phyloP scores from a whole-genome alignment of 106 monocot genomes.

The Allium fistulosum region DNA sequence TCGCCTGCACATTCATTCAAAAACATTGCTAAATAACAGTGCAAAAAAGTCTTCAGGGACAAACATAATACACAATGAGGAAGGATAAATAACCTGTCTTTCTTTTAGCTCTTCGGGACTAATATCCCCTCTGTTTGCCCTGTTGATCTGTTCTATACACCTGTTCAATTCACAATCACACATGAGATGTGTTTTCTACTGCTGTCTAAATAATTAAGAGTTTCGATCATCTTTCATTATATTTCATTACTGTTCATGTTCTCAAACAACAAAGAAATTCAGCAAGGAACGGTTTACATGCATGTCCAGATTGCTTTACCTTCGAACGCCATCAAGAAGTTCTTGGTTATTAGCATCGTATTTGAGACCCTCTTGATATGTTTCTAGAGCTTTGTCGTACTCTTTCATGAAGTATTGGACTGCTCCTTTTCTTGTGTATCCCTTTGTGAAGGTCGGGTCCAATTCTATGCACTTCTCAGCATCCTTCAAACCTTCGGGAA shows the following conservation, averaged over 20 bases:
- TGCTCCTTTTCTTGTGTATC: constrained; percentile 90
- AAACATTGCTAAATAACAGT: neutral
- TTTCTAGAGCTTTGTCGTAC: constrained; percentile 85
- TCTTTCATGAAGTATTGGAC: constrained; percentile 97
- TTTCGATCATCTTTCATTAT: neutral
- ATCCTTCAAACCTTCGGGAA: constrained; percentile 93
- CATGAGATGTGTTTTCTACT: neutral
- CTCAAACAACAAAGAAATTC: neutral
- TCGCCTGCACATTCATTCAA: constrained; percentile 1
- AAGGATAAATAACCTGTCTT: constrained; percentile 54
- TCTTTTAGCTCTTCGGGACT: constrained; percentile 90
- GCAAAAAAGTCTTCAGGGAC: neutral
- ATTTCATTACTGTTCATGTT: neutral
- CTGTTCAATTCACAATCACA: neutral
- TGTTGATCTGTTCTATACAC: constrained; percentile 80
- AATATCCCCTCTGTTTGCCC: constrained; percentile 80
- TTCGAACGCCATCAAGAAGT: constrained; percentile 70
- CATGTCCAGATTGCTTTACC: constrained; percentile 19
- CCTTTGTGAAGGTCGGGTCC: constrained; percentile 80
- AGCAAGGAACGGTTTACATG: neutral
- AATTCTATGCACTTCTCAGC: constrained; percentile 98
- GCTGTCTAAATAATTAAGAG: too few relatives aligned
- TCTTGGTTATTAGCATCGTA: constrained; percentile 75
- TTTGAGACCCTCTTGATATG: constrained; percentile 89
- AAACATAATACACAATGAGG: neutral